These are phyloP conservation scores for Pseudogymnoascus sp. DNA, from an alignment of 2,329 filamentous ascomycete genomes.

Conservation along the genomic window DNA sequence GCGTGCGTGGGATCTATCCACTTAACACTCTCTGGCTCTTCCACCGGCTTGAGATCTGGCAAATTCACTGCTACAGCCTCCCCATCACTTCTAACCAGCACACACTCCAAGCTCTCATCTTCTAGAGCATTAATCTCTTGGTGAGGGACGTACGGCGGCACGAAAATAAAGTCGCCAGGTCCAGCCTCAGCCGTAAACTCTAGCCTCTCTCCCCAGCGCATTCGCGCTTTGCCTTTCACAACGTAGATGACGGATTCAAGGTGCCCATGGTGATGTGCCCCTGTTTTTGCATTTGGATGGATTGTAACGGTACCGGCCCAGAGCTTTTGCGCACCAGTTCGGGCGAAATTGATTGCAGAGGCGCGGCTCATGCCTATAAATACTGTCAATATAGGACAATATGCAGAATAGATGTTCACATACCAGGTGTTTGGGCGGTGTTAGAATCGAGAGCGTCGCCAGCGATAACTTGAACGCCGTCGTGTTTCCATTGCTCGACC, in stretches of 20 bases:
- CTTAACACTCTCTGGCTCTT: slow-evolving; percentile 36
- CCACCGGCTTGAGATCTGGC: slow-evolving; percentile 36
- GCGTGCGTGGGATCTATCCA: slow-evolving; percentile 40
- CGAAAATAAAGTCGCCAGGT: slow-evolving; percentile 40
- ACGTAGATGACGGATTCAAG: slow-evolving; percentile 40
- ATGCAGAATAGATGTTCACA: neutral
- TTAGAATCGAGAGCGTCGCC: slow-evolving; percentile 34
- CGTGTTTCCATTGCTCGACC: slow-evolving; percentile 31
- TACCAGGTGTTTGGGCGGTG: slow-evolving; percentile 36
- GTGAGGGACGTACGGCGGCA: slow-evolving; percentile 39
- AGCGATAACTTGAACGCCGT: slow-evolving; percentile 37
- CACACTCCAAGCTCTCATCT: slow-evolving; percentile 37
- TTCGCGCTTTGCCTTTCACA: slow-evolving; percentile 37
- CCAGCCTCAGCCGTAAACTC: slow-evolving; percentile 40
- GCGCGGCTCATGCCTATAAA: slow-evolving; percentile 33
- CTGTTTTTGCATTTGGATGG: slow-evolving; percentile 38
- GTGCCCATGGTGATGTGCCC: slow-evolving; percentile 39
- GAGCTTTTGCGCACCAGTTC: slow-evolving; percentile 37
- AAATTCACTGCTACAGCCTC: slow-evolving; percentile 40
- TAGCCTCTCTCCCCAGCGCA: slow-evolving; percentile 39
- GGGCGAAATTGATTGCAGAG: slow-evolving; percentile 38
- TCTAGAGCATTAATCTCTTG: slow-evolving; percentile 39
- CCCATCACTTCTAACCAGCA: slow-evolving; percentile 36
- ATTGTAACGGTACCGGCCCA: slow-evolving; percentile 41
- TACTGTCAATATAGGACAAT: neutral